phyloP scores from a whole-genome alignment of 306 rosid species.

The Fagus sylvatica region DNA sequence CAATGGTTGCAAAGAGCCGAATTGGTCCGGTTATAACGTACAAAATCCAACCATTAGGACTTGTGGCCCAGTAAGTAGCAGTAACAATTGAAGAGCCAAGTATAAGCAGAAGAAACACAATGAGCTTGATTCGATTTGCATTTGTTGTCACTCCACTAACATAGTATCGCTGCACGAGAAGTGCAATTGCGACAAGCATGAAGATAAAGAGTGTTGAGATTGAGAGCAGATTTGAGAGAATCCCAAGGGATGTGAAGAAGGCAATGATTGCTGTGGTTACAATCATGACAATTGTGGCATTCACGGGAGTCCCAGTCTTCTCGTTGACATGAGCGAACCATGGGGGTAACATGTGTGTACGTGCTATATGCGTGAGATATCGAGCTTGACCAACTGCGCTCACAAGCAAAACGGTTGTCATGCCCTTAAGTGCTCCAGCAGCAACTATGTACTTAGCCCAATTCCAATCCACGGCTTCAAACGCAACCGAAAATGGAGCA shows the following conservation, averaged over 20 bases:
- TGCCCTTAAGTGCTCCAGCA: conserved; percentile 67
- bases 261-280: conserved; percentile 62
- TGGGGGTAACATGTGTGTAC: conserved; percentile 62
- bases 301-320: conserved; percentile 63
- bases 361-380: conserved; percentile 73
- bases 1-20: conserved; percentile 55
- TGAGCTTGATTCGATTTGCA: conserved; percentile 35
- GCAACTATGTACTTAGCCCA: conserved; percentile 84
- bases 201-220: conserved; percentile 74
- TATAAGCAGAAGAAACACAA: conserved; percentile 33
- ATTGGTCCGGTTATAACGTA: conserved; percentile 37
- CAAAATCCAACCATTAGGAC: conserved; percentile 37
- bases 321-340: conserved; percentile 61
- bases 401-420: conserved; percentile 67
- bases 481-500: conserved; percentile 61
- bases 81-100: conserved; percentile 44
- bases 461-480: conserved; percentile 53
- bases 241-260: conserved; percentile 57
- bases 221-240: conserved; percentile 64
- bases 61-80: conserved; percentile 41
- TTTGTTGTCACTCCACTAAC: conserved; percentile 38
- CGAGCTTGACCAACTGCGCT: conserved; percentile 73
- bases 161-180: conserved; percentile 63
- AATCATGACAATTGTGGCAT: conserved; percentile 59
- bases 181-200: conserved; percentile 61